phyloP scores from a whole-genome alignment of 1,284 basidiomycete species.

The Megacollybia platyphylla region DNA sequence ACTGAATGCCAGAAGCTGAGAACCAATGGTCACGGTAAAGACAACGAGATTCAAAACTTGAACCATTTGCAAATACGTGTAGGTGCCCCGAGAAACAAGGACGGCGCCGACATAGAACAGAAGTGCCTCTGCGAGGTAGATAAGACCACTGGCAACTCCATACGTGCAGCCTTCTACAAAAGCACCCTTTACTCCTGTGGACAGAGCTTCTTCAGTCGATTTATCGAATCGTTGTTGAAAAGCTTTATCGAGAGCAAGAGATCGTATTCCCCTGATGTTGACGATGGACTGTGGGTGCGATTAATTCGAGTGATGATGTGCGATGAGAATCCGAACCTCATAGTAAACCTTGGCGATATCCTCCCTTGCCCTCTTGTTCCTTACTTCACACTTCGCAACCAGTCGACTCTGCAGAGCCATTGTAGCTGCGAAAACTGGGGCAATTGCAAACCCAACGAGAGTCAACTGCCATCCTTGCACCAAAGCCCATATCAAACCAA shows the following conservation, averaged over 20 bases:
- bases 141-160: slow-evolving; percentile 71
- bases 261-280: slow-evolving; percentile 79
- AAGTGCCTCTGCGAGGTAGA: slow-evolving; percentile 81
- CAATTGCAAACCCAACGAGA: slow-evolving; percentile 79
- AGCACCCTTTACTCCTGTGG: slow-evolving; percentile 64
- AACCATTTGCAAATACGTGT: slow-evolving; percentile 81
- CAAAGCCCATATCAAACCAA: slow-evolving; percentile 85
- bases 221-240: slow-evolving; percentile 62
- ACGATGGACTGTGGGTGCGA: slow-evolving; percentile 48
- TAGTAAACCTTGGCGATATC: slow-evolving; percentile 80
- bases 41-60: slow-evolving; percentile 86
- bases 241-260: slow-evolving; percentile 78
- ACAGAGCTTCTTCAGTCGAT: slow-evolving; percentile 49
- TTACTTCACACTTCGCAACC: slow-evolving; percentile 59
- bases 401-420: slow-evolving; percentile 66
- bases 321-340: slow-evolving; percentile 37
- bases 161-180: slow-evolving; percentile 78
- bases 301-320: slow-evolving; percentile 5
- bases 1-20: slow-evolving; percentile 84
- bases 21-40: slow-evolving; percentile 87
- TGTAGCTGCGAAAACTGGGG: slow-evolving; percentile 69
- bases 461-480: slow-evolving; percentile 88
- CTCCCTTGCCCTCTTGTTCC: slow-evolving; percentile 79
- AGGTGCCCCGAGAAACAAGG: slow-evolving; percentile 70
- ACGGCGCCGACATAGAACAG: slow-evolving; percentile 85